phyloP scores from a whole-genome alignment of 139 green algal species.

The Tetraselmis chui region DNA sequence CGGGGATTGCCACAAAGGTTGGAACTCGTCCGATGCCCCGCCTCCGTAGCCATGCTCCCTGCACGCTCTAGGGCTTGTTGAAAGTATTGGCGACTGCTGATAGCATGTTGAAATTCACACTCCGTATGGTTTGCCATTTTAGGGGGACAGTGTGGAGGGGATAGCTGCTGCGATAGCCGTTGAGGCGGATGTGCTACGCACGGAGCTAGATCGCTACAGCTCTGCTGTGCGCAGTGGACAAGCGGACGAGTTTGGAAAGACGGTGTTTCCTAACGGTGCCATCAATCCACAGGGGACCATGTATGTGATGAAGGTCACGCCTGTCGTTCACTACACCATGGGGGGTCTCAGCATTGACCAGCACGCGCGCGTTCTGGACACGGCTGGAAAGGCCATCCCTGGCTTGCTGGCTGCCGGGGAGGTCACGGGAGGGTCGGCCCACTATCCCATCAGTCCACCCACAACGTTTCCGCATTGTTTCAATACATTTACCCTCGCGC shows the following conservation, averaged over 20 bases:
- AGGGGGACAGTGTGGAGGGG: constrained; percentile 19
- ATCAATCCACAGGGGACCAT: constrained; percentile 22
- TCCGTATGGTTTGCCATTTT: neutral
- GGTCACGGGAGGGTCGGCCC: constrained; percentile 61
- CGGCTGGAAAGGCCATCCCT: constrained; percentile 28
- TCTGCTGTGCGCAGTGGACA: constrained; percentile 4
- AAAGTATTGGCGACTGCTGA: too few relatives aligned
- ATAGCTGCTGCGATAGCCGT: constrained; percentile 26
- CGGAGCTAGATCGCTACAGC: constrained; percentile 42
- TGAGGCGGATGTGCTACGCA: constrained; percentile 14
- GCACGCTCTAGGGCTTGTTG: too few relatives aligned
- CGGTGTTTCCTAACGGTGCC: constrained; percentile 33
- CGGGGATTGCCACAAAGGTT: constrained; percentile 43
- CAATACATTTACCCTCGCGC: too few relatives aligned
- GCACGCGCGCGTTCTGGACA: constrained; percentile 24
- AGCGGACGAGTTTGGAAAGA: constrained; percentile 52
- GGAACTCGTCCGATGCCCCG: too few relatives aligned
- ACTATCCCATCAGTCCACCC: too few relatives aligned
- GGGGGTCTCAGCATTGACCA: constrained; percentile 44
- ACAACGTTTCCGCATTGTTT: too few relatives aligned
- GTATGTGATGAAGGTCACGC: constrained; percentile 45
- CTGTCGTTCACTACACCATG: constrained; percentile 83
- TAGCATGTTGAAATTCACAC: too few relatives aligned
- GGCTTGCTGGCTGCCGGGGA: constrained; percentile 70
- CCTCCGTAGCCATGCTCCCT: too few relatives aligned